Base-by-base conservation (phyloP, 805 yeast species). In the Danielozyma ontarioensis region DNA sequence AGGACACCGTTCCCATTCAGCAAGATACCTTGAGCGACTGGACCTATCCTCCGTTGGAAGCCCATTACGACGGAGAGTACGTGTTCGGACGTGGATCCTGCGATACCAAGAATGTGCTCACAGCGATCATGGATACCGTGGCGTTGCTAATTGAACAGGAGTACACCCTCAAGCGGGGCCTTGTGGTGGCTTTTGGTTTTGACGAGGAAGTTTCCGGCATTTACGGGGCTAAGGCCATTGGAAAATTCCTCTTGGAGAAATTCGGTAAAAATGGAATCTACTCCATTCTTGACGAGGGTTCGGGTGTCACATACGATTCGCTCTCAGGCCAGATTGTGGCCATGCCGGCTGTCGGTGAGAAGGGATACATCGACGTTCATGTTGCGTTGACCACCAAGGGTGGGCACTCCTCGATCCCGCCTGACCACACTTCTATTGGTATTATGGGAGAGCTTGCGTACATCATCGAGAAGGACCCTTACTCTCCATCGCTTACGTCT, bases 351-450 rank as follows among this genome's bases (percentile, higher is more conserved):
- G 53, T 62, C 2, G 59, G 73, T 13, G 83, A 72, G 24, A 60
- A 69, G 30, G 68, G 69, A 22, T 62, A 76, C 38, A 74, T 80
- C 3, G 58, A 70, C 43, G 45, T 71, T 3, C 40, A 49, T 18
- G 62, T 81, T 27, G 64, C 65, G 3, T 57, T 83, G 26, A 58
- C 59, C 16, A 78, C 83, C 14, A 75, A 77, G 11, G 94, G 94
- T 25, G 94, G 94, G 6, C 94, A 83, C 51, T 77, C 90, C 1
- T 80, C 89, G 6, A 54, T 71, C n/a, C 93, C 94, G 6, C 90
- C 89, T 2, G 80, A 75, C 29, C 93, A 85, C 50, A 83, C 94
- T 4, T 71, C 83, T 2, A 83, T 86, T 57, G 95, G 93, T 10
- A 70, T 85, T 24, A 63, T 80, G 32, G 67, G 86, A 2, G 77